A percentile compares a stretch with the other conserved stretches of the same genome.
These are phyloP conservation scores for Alternaria angustiovoidea DNA, from an alignment of 2,329 filamentous ascomycete genomes.

Conservation along the genomic window DNA sequence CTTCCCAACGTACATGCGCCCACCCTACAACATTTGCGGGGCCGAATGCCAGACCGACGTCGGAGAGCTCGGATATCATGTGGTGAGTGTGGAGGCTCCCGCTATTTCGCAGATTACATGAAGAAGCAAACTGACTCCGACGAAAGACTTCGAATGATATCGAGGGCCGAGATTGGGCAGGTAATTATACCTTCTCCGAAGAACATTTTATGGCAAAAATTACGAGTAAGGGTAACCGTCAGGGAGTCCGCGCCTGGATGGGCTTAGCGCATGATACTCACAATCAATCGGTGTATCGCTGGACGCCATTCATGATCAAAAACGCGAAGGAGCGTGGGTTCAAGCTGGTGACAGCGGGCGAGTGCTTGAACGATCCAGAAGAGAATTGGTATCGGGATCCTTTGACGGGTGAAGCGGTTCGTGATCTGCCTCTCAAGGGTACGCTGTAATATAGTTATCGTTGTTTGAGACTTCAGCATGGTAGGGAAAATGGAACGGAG, in stretches of 20 bases:
- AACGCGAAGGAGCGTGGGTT: conserved; percentile 3
- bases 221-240: not conserved
- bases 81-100: conserved; percentile 32
- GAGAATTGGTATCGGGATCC: conserved; percentile 60
- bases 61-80: conserved; percentile 59
- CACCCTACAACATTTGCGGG: conserved; percentile 55
- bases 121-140: not conserved
- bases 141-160: conserved; percentile 6
- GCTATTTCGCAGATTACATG: not conserved
- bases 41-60: conserved; percentile 47
- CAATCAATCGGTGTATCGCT: conserved; percentile 5
- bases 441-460: not conserved
- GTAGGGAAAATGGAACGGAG: not conserved
- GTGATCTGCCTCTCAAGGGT: not conserved
- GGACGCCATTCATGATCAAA: conserved; percentile 10
- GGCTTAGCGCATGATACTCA: conserved; percentile 8
- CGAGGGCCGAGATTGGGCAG: conserved; percentile 1
- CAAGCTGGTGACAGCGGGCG: conserved; percentile 63
- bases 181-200: conserved; percentile 5
- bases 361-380: conserved; percentile 64
- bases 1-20: conserved; percentile 62
- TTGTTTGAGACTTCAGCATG: not conserved
- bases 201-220: not conserved
- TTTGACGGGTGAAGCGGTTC: conserved; percentile 5
- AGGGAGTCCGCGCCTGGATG: conserved; percentile 1